Evolutionary conservation across 148 eudicot species (phyloP).

Genomic region (Rhododendron simsii): DNA sequence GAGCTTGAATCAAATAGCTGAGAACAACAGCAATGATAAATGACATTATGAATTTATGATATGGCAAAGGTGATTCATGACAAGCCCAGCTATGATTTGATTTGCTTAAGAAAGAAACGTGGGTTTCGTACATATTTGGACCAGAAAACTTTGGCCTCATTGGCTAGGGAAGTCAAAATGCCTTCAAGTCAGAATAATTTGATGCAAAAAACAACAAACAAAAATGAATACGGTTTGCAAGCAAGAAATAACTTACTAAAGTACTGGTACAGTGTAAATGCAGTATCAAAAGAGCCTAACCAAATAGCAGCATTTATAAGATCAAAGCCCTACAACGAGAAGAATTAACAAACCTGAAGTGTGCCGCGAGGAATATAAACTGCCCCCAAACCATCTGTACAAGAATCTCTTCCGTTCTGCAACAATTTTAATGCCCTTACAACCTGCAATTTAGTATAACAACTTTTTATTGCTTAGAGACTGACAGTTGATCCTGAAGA

Average conservation of each 20-base stretch:
- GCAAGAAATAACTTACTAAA: neutral
- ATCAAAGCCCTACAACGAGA: neutral
- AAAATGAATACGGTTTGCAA: neutral
- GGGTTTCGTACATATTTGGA: neutral
- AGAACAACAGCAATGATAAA: neutral
- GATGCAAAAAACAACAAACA: neutral
- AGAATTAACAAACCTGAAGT: conserved; percentile 75
- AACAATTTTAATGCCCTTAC: conserved; percentile 82
- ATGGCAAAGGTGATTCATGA: neutral
- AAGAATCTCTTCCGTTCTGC: conserved; percentile 66
- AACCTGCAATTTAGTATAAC: conserved; percentile 48
- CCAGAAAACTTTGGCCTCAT: neutral
- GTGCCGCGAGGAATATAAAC: conserved; percentile 93
- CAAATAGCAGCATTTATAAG: neutral
- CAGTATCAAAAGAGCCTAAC: neutral
- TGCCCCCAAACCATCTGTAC: conserved; percentile 58
- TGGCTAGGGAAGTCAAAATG: neutral
- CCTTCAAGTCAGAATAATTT: neutral
- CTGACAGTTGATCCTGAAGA: neutral
- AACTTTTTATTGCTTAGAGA: conserved; percentile 4
- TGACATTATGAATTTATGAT: neutral
- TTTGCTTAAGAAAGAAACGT: neutral
- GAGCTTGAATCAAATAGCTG: too few species aligned
- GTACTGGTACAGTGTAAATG: neutral
- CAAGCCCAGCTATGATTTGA: neutral